A percentile compares a stretch with the other conserved stretches of the same genome.
These are phyloP conservation scores for Fusarium mundagurra DNA, from an alignment of 2,329 filamentous ascomycete species.

Conservation along the genomic window DNA sequence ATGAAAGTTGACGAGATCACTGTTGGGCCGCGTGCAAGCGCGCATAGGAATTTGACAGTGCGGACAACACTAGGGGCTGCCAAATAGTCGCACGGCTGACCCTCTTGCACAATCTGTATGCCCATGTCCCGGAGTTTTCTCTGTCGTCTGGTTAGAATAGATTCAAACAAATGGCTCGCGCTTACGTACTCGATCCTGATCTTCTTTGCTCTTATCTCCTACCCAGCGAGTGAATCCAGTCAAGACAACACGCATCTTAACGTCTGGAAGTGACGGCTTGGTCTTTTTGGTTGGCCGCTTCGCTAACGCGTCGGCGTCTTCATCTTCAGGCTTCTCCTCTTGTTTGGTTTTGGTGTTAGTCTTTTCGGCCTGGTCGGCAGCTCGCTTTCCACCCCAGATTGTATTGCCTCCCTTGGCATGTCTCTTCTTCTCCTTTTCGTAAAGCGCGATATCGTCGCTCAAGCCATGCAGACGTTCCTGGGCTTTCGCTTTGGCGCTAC, in stretches of 20 bases:
- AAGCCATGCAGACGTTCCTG: slow-evolving; percentile 78
- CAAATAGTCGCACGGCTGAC: slow-evolving; percentile 81
- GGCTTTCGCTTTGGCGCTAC: slow-evolving; percentile 89
- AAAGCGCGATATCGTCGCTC: slow-evolving; percentile 86
- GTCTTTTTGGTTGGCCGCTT: slow-evolving; percentile 68
- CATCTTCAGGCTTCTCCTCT: slow-evolving; percentile 57
- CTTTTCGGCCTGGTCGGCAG: slow-evolving; percentile 67
- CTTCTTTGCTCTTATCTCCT: slow-evolving; percentile 76
- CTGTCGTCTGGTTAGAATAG: slow-evolving; percentile 55
- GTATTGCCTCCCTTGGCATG: slow-evolving; percentile 57
- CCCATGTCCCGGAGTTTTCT: slow-evolving; percentile 84
- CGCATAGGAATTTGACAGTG: slow-evolving; percentile 92
- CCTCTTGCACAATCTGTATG: slow-evolving; percentile 81
- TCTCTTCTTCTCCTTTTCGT: slow-evolving; percentile 93
- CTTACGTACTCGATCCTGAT: slow-evolving; percentile 77
- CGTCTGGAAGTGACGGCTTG: slow-evolving; percentile 68
- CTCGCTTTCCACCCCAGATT: slow-evolving; percentile 71
- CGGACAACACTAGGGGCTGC: slow-evolving; percentile 88
- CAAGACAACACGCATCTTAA: slow-evolving; percentile 80
- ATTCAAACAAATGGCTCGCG: neutral
- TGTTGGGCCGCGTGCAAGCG: slow-evolving; percentile 81
- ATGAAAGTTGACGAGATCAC: slow-evolving; percentile 84
- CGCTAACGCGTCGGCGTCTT: slow-evolving; percentile 56
- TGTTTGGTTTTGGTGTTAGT: slow-evolving; percentile 57
- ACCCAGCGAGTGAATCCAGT: slow-evolving; percentile 89